phyloP scores from a whole-genome alignment of 768 basidiomycete genomes.

The Leccinum longicurvipes region DNA sequence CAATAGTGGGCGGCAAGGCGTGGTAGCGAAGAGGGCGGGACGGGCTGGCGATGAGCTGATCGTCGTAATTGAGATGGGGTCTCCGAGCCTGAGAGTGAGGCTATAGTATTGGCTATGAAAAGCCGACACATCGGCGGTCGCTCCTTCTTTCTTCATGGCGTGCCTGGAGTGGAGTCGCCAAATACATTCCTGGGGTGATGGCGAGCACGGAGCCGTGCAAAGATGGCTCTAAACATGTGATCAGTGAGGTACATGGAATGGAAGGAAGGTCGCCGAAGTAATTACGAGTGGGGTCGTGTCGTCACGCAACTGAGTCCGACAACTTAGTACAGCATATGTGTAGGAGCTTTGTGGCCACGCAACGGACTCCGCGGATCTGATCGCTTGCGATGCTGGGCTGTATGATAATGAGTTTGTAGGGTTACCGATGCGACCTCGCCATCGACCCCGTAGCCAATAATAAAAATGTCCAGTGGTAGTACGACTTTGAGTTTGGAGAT shows the following conservation, averaged over 20 bases:
- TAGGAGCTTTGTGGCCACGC: not conserved
- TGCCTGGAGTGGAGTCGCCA: slow-evolving; percentile 6
- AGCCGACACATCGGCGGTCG: slow-evolving; percentile 12
- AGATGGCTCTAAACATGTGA: slow-evolving; percentile 3
- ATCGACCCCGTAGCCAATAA: slow-evolving; percentile 10
- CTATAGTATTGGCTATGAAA: slow-evolving; percentile 7
- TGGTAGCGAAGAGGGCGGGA: not conserved
- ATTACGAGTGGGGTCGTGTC: not conserved
- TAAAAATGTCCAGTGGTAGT: not conserved
- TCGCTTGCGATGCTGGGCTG: slow-evolving; percentile 3
- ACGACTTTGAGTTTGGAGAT: slow-evolving; percentile 1
- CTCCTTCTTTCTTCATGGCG: slow-evolving; percentile 7
- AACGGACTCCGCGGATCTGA: slow-evolving; percentile 22
- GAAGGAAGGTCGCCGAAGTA: slow-evolving; percentile 8
- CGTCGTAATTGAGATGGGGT: slow-evolving; percentile 8
- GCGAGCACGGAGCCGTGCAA: slow-evolving; percentile 4
- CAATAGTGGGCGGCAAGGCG: not conserved
- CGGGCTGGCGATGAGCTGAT: slow-evolving; percentile 3
- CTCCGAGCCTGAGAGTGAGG: not conserved
- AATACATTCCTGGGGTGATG: slow-evolving; percentile 13
- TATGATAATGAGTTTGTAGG: slow-evolving; percentile 8
- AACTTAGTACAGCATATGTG: slow-evolving; percentile 8
- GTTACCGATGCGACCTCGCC: slow-evolving; percentile 13
- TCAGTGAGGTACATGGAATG: slow-evolving; percentile 12
- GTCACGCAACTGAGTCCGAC: slow-evolving; percentile 2